Evolutionary conservation across 805 yeast species (phyloP), one percentile per base, ranked within the genome.

Genomic region (Candida dajiaensis): DNA sequence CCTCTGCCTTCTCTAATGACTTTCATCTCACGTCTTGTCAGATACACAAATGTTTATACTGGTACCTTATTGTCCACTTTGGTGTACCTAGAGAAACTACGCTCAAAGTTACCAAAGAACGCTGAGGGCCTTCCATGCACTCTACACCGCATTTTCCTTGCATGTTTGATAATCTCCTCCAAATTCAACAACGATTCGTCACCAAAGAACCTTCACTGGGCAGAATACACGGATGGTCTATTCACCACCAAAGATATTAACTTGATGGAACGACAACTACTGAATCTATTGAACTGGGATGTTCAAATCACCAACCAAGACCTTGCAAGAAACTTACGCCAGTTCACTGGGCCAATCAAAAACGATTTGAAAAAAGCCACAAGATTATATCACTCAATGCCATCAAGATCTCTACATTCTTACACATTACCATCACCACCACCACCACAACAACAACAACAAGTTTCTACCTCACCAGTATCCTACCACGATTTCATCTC

Each of bases 111-210:
- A 43, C 92, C 92, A 44, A 69, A 71, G 48, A 85, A 83, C 53
- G 86, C 89, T 29, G 82, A 78, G 57, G 92, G 92, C 28, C 69
- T 83, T 52, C 85, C 90, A 39, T 84, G 90, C 54, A 85, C 95
- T 3, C 73, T 88, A 58, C 94, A 85, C 66, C 71, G 95, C 54
- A 82, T 85, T 50, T 79, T 85, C 54, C 71, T 85, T 46, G 85
- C 89, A 15, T 83, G 89, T 61, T 68, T 85, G 55, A 83, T 85
- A 49, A 70, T 85, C 50, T 78, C 88, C 16, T 78, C 89, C 41
- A 85, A 85, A 63, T 80, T 72, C 65, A 85, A 82, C 70, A 85
- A 85, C 65, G 95, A 85, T 61, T 78, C 85, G 6, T 80, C 87
- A 12, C 89, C 92, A 50, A 80, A 83, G 59, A 85, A 85, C 66